phyloP scores from a whole-genome alignment of 805 yeast genomes.

The Saccharomycopsis amapae region DNA sequence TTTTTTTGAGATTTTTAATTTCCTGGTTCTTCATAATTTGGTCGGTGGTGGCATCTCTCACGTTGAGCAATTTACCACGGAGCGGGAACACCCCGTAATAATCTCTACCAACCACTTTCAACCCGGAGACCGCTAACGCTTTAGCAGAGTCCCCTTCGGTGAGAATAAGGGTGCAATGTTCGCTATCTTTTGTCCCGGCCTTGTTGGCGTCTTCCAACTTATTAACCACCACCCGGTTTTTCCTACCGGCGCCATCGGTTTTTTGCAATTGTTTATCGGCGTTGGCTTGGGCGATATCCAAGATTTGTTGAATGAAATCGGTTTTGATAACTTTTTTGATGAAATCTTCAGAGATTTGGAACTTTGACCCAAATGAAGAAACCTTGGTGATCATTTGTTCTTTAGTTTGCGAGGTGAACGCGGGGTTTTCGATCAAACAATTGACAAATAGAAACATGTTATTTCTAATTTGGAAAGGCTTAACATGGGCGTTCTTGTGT shows the following conservation, averaged over 20 bases:
- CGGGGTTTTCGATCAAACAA: slow-evolving; percentile 92
- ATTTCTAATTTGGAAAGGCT: slow-evolving; percentile 82
- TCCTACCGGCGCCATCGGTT: slow-evolving; percentile 75
- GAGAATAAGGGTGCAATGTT: slow-evolving; percentile 83
- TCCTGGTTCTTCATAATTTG: slow-evolving; percentile 90
- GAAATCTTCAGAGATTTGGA: slow-evolving; percentile 69
- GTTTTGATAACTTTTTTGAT: slow-evolving; percentile 67
- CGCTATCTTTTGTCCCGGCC: slow-evolving; percentile 91
- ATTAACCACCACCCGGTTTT: slow-evolving; percentile 68
- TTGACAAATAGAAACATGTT: slow-evolving; percentile 87
- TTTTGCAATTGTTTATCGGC: slow-evolving; percentile 83
- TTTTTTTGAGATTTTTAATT: slow-evolving; percentile 90
- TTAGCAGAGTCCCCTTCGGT: slow-evolving; percentile 98
- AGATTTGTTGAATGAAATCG: slow-evolving; percentile 58
- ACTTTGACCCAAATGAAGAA: slow-evolving; percentile 84
- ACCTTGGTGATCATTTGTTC: slow-evolving; percentile 90
- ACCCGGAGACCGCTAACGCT: slow-evolving; percentile 86
- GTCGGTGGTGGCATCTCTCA: slow-evolving; percentile 94
- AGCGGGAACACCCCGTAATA: slow-evolving; percentile 92
- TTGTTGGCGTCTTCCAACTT: slow-evolving; percentile 92
- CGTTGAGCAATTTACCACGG: slow-evolving; percentile 91
- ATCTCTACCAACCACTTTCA: slow-evolving; percentile 93
- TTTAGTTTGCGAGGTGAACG: slow-evolving; percentile 95
- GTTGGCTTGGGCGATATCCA: slow-evolving; percentile 79
- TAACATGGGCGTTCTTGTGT: slow-evolving; percentile 58